Evolutionary conservation across 1,284 basidiomycete genomes (phyloP), one percentile per base, ranked within the genome.

Genomic region (Ganoderma lingzhi): DNA sequence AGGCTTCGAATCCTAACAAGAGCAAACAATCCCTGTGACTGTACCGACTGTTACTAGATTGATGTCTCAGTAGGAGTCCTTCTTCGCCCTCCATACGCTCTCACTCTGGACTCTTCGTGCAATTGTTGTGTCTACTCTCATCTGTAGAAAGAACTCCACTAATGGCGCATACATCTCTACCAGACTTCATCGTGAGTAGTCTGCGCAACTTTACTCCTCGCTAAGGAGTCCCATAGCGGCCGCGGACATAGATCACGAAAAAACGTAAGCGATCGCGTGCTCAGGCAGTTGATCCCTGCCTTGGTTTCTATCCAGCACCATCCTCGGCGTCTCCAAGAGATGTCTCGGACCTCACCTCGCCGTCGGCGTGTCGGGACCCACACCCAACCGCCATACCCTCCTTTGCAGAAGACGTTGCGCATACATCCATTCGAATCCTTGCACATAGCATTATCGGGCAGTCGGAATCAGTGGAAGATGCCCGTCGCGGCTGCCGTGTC

Each of bases 101-200:
- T 35, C 17, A 17, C 5, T 32, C 15, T 15, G 30, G 30, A 32
- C 17, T 35, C 30, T 56, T 30, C 53, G 28, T 32, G 17, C 19
- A 10, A 17, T 17, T 35, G 5, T 17, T 35, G 30, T 35, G 32
- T 19, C 53, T 30, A 35, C 35, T 59, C 32, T 23, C 2, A 6
- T 30, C 10, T 23, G 19, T n/a, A 37, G 9, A 58, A 55, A 23
- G 28, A 15, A n/a, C 35, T 10, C 8, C 35, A 37, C 14, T 35
- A 39, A 59, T 59, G 56, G 35, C 56, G 19, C 32, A n/a, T 39
- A 39, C n/a, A 23, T 39, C 15, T 59, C 30, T 19, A 39, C 56
- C 56, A 6, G 56, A 59, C 56, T 59, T 59, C 56, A 39, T 59
- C 19, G 56, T 59, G 35, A 59, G 56, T 59, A 39, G 10, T 39